phyloP scores from a whole-genome alignment of 768 basidiomycete species.

The Hebeloma cylindrosporum region DNA sequence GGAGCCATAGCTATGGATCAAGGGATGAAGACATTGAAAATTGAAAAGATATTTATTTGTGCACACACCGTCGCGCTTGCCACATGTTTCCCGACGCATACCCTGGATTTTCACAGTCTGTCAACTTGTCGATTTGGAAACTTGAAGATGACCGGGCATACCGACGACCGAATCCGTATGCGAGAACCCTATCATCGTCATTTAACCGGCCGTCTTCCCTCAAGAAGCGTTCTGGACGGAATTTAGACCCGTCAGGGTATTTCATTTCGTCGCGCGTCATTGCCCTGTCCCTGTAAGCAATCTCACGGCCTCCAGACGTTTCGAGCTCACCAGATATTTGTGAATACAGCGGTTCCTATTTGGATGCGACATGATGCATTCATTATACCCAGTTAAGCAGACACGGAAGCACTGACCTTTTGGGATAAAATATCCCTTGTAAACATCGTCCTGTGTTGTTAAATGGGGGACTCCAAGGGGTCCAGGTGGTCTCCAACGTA shows the following conservation, averaged over 20 bases:
- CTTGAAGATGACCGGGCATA: neutral
- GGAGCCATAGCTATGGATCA: no score
- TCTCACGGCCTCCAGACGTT: neutral
- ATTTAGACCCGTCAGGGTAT: slow-evolving; percentile 19
- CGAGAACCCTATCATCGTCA: slow-evolving; percentile 1
- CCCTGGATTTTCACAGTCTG: slow-evolving; percentile 1
- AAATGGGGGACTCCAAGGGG: slow-evolving; percentile 22
- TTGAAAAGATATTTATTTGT: no score
- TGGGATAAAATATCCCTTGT: slow-evolving; percentile 25
- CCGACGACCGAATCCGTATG: slow-evolving; percentile 17
- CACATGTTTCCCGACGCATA: slow-evolving; percentile 18
- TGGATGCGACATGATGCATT: neutral
- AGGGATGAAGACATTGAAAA: no score
- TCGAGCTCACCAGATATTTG: slow-evolving; percentile 4
- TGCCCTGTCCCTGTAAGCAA: slow-evolving; percentile 8
- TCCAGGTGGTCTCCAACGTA: slow-evolving; percentile 13
- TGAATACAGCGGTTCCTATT: slow-evolving; percentile 1
- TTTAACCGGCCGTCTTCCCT: slow-evolving; percentile 3
- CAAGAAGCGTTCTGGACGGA: slow-evolving; percentile 25
- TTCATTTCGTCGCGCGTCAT: slow-evolving; percentile 19
- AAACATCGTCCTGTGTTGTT: slow-evolving; percentile 21
- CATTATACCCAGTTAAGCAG: neutral
- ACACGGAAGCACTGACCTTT: slow-evolving; percentile 5
- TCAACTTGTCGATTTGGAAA: neutral
- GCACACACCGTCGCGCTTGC: no score